These are phyloP conservation scores for Ganoderma lingzhi DNA, from an alignment of 1,284 basidiomycete genomes.

Conservation along the genomic window DNA sequence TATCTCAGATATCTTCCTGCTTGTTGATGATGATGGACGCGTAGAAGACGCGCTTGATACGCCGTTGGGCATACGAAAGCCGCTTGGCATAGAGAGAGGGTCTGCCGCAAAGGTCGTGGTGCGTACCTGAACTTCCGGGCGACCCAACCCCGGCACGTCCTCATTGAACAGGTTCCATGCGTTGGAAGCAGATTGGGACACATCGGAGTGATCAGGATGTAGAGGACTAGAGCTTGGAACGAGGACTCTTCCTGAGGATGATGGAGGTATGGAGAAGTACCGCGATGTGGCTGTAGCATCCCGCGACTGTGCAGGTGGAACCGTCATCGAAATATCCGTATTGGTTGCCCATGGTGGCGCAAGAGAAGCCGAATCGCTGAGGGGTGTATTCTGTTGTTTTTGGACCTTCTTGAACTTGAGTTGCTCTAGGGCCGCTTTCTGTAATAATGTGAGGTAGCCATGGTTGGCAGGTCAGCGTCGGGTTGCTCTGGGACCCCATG, in stretches of 20 bases:
- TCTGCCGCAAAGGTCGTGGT: conserved; percentile 51
- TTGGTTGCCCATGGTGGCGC: conserved; percentile 30
- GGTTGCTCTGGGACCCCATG: conserved; percentile 30
- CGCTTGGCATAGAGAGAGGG: conserved; percentile 66
- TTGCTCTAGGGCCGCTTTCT: conserved; percentile 68
- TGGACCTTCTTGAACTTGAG: conserved; percentile 63
- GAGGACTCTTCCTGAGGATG: conserved; percentile 61
- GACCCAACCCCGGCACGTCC: conserved; percentile 47
- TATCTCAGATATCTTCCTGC: conserved; percentile 44
- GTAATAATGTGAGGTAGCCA: conserved; percentile 29
- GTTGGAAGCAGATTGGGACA: conserved; percentile 43
- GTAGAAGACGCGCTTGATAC: conserved; percentile 57
- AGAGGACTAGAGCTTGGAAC: conserved; percentile 80
- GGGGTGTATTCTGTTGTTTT: conserved; percentile 49
- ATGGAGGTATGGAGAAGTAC: conserved; percentile 49
- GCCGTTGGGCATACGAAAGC: conserved; percentile 55
- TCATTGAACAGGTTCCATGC: conserved; percentile 50
- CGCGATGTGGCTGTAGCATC: conserved; percentile 59
- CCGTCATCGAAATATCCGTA: conserved; percentile 21
- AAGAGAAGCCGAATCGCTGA: conserved; percentile 42
- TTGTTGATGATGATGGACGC: conserved; percentile 48
- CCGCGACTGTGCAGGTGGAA: conserved; percentile 61
- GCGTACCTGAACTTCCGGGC: conserved; percentile 45
- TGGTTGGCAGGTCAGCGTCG: conserved; percentile 37
- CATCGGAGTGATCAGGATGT: conserved; percentile 51